phyloP scores from a whole-genome alignment of 2,329 filamentous ascomycete genomes.

The Penicillium sp. region DNA sequence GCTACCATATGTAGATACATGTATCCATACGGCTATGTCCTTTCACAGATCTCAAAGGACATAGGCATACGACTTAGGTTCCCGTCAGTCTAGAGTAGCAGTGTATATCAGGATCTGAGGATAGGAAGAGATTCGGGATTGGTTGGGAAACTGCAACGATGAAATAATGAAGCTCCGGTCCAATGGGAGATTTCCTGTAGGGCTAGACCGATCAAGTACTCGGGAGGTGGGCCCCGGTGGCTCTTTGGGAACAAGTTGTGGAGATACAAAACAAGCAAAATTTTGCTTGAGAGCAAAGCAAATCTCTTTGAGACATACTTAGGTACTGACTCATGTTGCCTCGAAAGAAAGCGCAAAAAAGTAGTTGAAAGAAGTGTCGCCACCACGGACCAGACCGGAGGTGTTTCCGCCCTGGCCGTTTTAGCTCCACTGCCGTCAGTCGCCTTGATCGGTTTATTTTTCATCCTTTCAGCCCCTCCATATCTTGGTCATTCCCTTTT shows the following conservation, averaged over 20 bases:
- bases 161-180: not conserved
- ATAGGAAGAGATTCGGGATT: not conserved
- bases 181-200: not conserved
- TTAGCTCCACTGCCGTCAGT: conserved; percentile 15
- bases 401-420: conserved; percentile 14
- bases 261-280: not conserved
- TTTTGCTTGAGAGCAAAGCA: not conserved
- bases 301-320: not conserved
- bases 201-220: not conserved
- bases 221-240: not conserved
- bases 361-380: conserved; percentile 6
- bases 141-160: not conserved
- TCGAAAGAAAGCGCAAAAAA: not conserved
- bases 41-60: not conserved
- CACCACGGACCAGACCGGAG: conserved; percentile 17
- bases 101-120: not conserved
- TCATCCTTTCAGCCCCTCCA: conserved; percentile 1
- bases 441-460: not conserved
- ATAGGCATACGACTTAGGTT: not conserved
- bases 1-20: not conserved
- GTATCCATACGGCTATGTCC: not conserved
- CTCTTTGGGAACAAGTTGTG: not conserved
- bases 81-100: not conserved
- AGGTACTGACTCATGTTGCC: no score
- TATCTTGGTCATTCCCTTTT: not conserved